Evolutionary conservation across 345 rosid species (phyloP), one percentile per base, ranked within the genome.

Genomic region (Populus ilicifolia): DNA sequence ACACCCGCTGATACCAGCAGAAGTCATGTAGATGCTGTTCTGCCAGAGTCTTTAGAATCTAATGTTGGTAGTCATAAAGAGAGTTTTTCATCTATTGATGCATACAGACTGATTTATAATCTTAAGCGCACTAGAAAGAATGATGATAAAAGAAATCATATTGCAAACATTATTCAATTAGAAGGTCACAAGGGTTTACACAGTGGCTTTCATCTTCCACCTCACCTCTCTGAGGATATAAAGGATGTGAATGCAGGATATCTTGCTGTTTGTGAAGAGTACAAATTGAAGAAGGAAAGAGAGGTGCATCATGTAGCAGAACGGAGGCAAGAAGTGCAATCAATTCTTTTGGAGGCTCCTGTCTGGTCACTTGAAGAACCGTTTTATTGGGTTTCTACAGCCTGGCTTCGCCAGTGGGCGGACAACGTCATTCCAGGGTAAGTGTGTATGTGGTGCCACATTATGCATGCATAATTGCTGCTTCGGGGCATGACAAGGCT

Each of bases 341-440:
- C 92, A 63, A 78, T 92, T 85, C 96, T 96, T 76, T 85, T 89
- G 69, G 97, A 90, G 83, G 96, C 97, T 70, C 89, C 96, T 61
- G 97, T 91, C 77, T 89, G 70, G 72, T 87, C 93, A 67, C 79
- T 78, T 83, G 94, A 84, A 79, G 90, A 87, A 82, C 88, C 88
- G 29, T 96, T 81, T 59, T 91, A 67, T 82, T 96, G 99, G 99
- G 84, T 92, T 82, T 89, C 94, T 77, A 80, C 86, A 21, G 97
- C 91, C 74, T 96, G 99, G 99, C 93, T 96, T 84, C 97, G 94
- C 80, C 89, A 86, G 73, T 96, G 99, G 99, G 93, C 97, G 72
- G 98, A 96, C 81, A 86, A 80, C 73, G 75, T 91, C 75, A 75
- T 75, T 43, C 89, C 97, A 56, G 86, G 87, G 99, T 95, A 90